Base-by-base conservation (phyloP, 371 early-diverging fungal species). In the Rhizopus stolonifer region DNA sequence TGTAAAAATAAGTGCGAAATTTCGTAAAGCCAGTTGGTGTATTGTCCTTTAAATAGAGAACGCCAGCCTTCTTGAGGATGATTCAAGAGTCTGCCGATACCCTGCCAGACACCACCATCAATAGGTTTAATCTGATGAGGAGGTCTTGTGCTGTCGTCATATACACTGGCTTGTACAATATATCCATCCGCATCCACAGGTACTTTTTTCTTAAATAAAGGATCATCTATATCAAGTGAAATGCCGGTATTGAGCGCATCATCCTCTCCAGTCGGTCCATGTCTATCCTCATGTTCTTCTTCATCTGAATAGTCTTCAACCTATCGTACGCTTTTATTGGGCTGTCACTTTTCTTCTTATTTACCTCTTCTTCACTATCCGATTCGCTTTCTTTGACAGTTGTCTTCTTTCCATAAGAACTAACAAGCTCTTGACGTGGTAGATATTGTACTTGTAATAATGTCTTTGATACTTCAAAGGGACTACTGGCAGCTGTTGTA, bases 371-470 rank as follows among this genome's bases (percentile, higher is more conserved):
- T 46, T 70, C 62, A 10, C 40, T 54, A 26, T 69, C 67, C 3
- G 63, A 49, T 2, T 50, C 48, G 7, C 49, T 58, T 25, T 43
- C 45, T 4, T 48, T 23, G 36, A 45, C 23, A 9, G 52, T 49
- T 17, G 48, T 42, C 4, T 42, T 57, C 25, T 36, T 44, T 4
- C 49, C 31, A 33, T 49, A 26, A 26, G 69, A 61, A 24, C 61
- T 34, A 5, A 74, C 49, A 13, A 57, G 63, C 42, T 67, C 69
- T 62, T 78, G 77, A 51, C 72, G 79, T 44, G 91, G 90, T 56
- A 85, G 50, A 54, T 88, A 87, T 69, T 92, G 92, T n/a, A 91
- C 87, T 69, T 91, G 92, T 39, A 90, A 61, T 18, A 94, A 64
- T 7, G 90, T 93, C 46, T 84, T 85, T 2, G 84, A 82, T 2